A percentile compares a stretch with the other conserved stretches of the same genome.
phyloP scores from a whole-genome alignment of 2,329 filamentous ascomycete genomes.

The Cytospora piceicola region DNA sequence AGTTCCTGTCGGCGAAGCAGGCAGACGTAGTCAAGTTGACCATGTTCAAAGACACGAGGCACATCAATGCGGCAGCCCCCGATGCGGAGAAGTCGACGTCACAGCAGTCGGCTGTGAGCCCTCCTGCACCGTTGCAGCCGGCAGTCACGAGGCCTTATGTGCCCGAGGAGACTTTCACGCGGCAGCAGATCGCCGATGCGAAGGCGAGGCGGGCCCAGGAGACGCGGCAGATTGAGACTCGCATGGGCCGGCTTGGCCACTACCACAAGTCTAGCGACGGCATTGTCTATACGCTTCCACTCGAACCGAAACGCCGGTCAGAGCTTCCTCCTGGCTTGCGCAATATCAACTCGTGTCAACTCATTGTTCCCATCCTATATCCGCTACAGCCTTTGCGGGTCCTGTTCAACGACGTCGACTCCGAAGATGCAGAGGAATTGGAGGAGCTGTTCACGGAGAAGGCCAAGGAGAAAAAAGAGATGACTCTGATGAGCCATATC shows the following conservation, averaged over 20 bases:
- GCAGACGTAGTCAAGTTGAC: constrained; percentile 73
- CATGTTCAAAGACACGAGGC: constrained; percentile 60
- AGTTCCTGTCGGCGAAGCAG: constrained; percentile 70
- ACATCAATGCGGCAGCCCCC: constrained; percentile 40
- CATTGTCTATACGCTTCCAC: constrained; percentile 69
- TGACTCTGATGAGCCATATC: constrained; percentile 72
- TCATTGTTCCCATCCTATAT: constrained; percentile 73
- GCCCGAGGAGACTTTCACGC: constrained; percentile 55
- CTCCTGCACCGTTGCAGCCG: constrained; percentile 1
- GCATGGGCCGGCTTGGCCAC: constrained; percentile 68
- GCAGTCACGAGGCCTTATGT: constrained; percentile 40
- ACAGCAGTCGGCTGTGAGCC: neutral
- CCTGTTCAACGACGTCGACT: constrained; percentile 66
- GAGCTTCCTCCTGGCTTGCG: constrained; percentile 66
- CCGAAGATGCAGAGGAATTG: constrained; percentile 62
- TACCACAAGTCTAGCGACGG: constrained; percentile 74
- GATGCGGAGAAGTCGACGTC: constrained; percentile 1
- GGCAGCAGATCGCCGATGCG: constrained; percentile 64
- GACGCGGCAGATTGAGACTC: constrained; percentile 72
- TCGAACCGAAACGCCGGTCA: constrained; percentile 65
- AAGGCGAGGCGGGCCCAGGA: constrained; percentile 67
- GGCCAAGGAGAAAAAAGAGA: constrained; percentile 58
- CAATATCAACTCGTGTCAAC: constrained; percentile 64
- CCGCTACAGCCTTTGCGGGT: constrained; percentile 70
- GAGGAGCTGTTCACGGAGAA: constrained; percentile 68